Conservation (phyloP, 306 rosid species). For the Canavalia gladiata region DNA sequence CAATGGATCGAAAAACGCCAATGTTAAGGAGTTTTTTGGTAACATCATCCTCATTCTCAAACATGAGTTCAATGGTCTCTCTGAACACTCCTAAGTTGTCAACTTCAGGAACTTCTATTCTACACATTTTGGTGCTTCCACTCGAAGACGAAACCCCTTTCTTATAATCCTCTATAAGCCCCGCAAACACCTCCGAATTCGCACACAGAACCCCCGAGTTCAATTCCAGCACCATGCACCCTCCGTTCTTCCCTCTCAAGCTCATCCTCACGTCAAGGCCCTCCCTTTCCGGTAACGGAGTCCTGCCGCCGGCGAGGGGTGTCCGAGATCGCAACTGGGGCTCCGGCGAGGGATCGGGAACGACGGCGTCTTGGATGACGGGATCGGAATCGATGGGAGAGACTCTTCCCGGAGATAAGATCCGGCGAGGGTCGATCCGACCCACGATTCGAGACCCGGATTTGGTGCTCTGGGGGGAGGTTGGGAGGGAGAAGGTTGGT, state of each 20-base stretch:
- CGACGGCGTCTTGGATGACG: not conserved
- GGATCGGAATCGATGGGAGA: constrained; percentile 83
- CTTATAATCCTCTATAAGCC: constrained; percentile 61
- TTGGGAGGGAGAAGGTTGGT: constrained; percentile 62
- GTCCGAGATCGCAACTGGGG: constrained; percentile 55
- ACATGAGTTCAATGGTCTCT: constrained; percentile 88
- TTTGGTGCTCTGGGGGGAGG: constrained; percentile 80
- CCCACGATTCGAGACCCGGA: constrained; percentile 65
- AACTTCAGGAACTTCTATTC: constrained; percentile 88
- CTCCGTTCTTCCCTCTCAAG: constrained; percentile 85
- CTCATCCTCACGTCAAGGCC: constrained; percentile 83
- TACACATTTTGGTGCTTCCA: constrained; percentile 64
- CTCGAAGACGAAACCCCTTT: constrained; percentile 51
- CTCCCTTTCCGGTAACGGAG: constrained; percentile 46
- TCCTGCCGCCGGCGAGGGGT: constrained; percentile 47
- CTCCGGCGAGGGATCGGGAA: constrained; percentile 22
- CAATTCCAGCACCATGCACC: constrained; percentile 78
- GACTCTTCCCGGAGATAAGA: constrained; percentile 93
- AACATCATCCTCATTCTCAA: constrained; percentile 64
- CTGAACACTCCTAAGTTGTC: constrained; percentile 76
- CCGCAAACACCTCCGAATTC: constrained; percentile 81
- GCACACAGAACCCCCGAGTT: constrained; percentile 74
- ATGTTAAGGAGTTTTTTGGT: constrained; percentile 64
- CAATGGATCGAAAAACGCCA: constrained; percentile 82
- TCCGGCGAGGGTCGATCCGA: constrained; percentile 90